Base-by-base conservation (phyloP, 225 moss, liverwort and hornwort species). In the Ulota crispa region DNA sequence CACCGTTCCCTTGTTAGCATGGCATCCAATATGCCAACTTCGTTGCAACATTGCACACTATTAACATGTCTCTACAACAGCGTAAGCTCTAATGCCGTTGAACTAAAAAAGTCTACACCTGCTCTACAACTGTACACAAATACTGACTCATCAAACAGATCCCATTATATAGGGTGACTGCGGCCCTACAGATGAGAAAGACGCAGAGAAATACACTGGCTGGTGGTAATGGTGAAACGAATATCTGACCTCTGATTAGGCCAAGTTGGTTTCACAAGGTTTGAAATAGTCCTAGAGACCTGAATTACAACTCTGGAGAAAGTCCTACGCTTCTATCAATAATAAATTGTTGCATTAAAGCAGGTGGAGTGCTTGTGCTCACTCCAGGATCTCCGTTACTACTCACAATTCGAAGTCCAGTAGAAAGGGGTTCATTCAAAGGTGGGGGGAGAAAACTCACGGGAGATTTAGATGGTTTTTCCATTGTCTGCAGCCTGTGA, bases 201-300 rank as follows among this genome's bases (percentile, higher is more conserved):
- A 54, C 72, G 65, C 59, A 59, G 72, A 61, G 16, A n/a, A 74
- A 73, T 52, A 41, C 75, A 72, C 72, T 72, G 32, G 54, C 72
- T 32, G 34, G 54, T 73, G 77, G 36, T 39, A 81, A 32, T 78
- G 66, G 9, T 32, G 64, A 42, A 75, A 73, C 24, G 26, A 56
- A 79, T 24, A 71, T 76, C 66, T 76, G 78, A 78, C 63, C 64
- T 75, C 37, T 62, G 39, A 60, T 77, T 26, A 65, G 68, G 82
- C 53, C 56, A 75, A 32, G 41, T 67, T 67, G n/a, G n/a, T n/a
- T n/a, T n/a, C n/a, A n/a, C n/a, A n/a, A n/a, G n/a, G n/a, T n/a
- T n/a, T n/a, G 72, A 64, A 86, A 79, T 80, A 82, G 84, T 79
- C 89, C 89, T 41, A 86, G 53, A 30, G 89, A 84, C 60, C 89